Conservation (phyloP, 2,329 filamentous ascomycete species). For the Fusarium aywerte region DNA sequence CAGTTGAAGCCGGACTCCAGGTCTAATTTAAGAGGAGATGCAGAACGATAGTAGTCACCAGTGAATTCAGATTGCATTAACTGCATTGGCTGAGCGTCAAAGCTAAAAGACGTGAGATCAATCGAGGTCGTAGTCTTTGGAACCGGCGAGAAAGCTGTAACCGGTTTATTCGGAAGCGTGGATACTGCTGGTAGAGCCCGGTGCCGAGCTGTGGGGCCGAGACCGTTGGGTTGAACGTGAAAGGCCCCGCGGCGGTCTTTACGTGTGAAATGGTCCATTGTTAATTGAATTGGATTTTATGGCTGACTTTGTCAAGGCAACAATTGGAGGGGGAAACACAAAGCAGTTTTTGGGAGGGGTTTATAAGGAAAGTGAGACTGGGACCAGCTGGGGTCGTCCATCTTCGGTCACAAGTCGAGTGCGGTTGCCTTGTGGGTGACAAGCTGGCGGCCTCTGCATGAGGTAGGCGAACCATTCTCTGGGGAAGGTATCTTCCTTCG, state of each 20-base stretch:
- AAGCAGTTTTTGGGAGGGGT: neutral
- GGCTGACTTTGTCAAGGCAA: constrained; percentile 24
- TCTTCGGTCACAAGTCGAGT: constrained; percentile 11
- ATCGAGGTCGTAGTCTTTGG: constrained; percentile 2
- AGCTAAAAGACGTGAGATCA: neutral
- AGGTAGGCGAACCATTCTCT: constrained; percentile 14
- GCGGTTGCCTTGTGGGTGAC: constrained; percentile 13
- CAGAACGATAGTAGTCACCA: constrained; percentile 25
- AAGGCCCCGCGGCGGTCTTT: constrained; percentile 20
- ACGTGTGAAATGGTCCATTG: constrained; percentile 23
- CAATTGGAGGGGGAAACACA: neutral
- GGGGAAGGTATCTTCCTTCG: neutral
- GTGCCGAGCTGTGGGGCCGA: constrained; percentile 32
- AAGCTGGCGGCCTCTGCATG: constrained; percentile 10
- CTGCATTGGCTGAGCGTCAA: neutral
- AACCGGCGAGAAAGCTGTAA: neutral
- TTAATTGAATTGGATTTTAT: neutral
- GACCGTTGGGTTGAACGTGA: constrained; percentile 1
- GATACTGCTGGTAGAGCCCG: constrained; percentile 18
- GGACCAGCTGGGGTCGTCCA: constrained; percentile 15
- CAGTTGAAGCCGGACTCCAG: constrained; percentile 13
- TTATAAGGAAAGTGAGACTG: constrained; percentile 19
- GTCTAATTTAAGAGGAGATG: constrained; percentile 27
- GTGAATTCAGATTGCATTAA: constrained; percentile 14
- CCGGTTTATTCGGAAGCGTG: constrained; percentile 14